Base-by-base conservation (phyloP, 2,329 filamentous ascomycete genomes). In the Penicillium concentricum region DNA sequence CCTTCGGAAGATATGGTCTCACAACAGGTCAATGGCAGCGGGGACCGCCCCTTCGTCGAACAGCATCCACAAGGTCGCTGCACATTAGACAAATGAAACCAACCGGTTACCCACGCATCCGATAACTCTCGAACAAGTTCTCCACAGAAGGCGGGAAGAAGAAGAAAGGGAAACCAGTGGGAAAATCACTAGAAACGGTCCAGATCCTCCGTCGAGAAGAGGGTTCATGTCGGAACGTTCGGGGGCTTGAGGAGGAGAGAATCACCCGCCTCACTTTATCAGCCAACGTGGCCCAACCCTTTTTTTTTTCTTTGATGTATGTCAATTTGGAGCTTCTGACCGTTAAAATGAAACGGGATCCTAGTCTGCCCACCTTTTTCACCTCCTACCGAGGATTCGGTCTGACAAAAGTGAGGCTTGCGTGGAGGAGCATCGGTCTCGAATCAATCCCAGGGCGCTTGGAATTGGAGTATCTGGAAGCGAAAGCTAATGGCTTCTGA, bases 251-350 rank as follows among this genome's bases (percentile, higher is more conserved):
- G 37, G 39, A 51, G 12, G 35, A 54, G 42, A 51, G 38, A 59
- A 62, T 60, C 64, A 60, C 18, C 38, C 69, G 71, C 71, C 71
- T 72, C 71, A 73, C 71, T 73, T 63, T 61, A 69, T 66, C 58
- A 50, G 43, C 54, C 54, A 57, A 65, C 55, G 60, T 66, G 50
- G 61, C 61, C 69, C 70, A 72, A 72, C 67, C 66, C 61, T 66
- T 70, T 67, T 45, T 32, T 24, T 32, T 16, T n/a, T 8, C 47
- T 8, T 15, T 24, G 20, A 5, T 22, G 26, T 39, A n/a, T 32
- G n/a, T 32, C 12, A 47, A 44, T 41, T 49, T 48, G 15, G 48
- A 47, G 45, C 30, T 57, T 52, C 20, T 53, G 57, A 37, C 51
- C 47, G 24, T 35, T 39, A 26, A 20, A 35, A 35, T 13, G 15